A percentile compares a stretch with the other conserved stretches of the same genome.
Conservation (phyloP, 176 grass and related monocot species). For the Aegilops bicornis region DNA sequence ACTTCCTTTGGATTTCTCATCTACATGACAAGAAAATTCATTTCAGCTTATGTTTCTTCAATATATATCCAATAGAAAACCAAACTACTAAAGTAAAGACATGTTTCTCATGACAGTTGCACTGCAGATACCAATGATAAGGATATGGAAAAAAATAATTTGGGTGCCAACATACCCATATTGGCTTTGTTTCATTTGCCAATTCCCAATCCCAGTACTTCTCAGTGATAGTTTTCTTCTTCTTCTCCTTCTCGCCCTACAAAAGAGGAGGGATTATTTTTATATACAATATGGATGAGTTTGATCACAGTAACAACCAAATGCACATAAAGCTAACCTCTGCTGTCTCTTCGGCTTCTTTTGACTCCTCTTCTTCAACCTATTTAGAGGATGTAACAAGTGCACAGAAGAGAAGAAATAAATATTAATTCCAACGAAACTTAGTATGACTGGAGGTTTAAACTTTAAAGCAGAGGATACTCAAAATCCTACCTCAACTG, state of each 20-base stretch:
- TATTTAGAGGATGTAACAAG: slow-evolving; percentile 29
- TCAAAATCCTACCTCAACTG: slow-evolving; percentile 59
- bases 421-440: not conserved
- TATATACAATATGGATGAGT: not conserved
- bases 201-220: slow-evolving; percentile 98
- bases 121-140: not conserved
- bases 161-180: slow-evolving; percentile 60
- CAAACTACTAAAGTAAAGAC: not conserved
- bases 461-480: not conserved
- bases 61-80: slow-evolving; percentile 8
- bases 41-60: not conserved
- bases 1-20: slow-evolving; percentile 91
- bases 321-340: slow-evolving; percentile 39
- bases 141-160: not conserved
- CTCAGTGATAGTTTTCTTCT: slow-evolving; percentile 87
- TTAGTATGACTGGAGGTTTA: not conserved
- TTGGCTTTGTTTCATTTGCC: slow-evolving; percentile 86
- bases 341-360: slow-evolving; percentile 71
- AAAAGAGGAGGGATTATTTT: not conserved
- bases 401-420: not conserved
- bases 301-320: not conserved
- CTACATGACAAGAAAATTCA: slow-evolving; percentile 36
- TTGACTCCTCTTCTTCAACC: slow-evolving; percentile 80
- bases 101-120: not conserved
- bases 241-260: slow-evolving; percentile 78